These are phyloP conservation scores for Hymenoscyphus fraxineus DNA, from an alignment of 2,329 filamentous ascomycete genomes.

Conservation along the genomic window DNA sequence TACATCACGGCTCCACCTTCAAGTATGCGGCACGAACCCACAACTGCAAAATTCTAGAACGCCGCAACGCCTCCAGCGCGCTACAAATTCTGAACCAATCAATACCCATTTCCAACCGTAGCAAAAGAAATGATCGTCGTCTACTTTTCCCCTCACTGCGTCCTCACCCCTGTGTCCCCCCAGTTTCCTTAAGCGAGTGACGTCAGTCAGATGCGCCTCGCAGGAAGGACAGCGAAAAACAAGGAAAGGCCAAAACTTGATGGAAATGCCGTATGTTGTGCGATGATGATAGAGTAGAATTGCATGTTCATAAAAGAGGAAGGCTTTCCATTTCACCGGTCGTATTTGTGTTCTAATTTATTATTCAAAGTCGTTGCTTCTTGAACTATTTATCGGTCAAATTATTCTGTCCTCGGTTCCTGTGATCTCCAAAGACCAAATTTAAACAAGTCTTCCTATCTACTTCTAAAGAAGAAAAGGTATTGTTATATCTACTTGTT, in stretches of 20 bases:
- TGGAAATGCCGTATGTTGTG: background rate
- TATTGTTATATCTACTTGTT: background rate
- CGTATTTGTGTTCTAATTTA: background rate
- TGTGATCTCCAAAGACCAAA: background rate
- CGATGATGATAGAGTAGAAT: background rate
- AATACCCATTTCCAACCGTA: background rate
- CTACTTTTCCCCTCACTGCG: background rate
- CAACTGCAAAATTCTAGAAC: background rate
- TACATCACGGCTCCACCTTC: background rate
- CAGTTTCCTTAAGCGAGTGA: constrained; percentile 3
- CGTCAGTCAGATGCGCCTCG: constrained; percentile 1
- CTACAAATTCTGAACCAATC: background rate
- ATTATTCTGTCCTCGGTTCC: background rate
- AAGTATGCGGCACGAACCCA: background rate
- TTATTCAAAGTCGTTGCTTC: background rate
- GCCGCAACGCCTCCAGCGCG: background rate
- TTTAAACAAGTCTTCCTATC: background rate
- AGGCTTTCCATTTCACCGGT: background rate
- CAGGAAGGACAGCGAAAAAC: background rate
- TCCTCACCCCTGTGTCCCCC: background rate
- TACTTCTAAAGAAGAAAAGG: background rate
- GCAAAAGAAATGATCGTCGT: background rate
- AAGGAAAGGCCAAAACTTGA: background rate
- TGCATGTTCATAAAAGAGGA: background rate
- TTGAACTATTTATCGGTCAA: background rate